phyloP scores from a whole-genome alignment of 805 yeast species.

The Candida ovalis region DNA sequence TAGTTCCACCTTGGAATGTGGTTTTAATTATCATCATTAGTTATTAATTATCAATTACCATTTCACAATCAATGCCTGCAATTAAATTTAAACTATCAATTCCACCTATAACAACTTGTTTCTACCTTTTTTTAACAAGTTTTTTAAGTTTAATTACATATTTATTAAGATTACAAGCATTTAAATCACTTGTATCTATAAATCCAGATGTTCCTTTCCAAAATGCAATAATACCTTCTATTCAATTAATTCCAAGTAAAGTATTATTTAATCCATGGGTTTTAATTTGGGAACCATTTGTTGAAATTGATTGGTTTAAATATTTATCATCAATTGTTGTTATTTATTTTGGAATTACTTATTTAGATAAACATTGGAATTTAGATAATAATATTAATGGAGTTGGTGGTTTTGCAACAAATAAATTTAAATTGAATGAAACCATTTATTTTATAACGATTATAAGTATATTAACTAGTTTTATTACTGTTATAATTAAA shows the following conservation, averaged over 20 bases:
- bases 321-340: conserved; percentile 38
- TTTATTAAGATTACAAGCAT: conserved; percentile 37
- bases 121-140: conserved; percentile 38
- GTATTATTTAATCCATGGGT: conserved; percentile 63
- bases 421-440: conserved; percentile 25
- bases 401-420: conserved; percentile 7
- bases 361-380: conserved; percentile 50
- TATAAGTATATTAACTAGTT: conserved; percentile 55
- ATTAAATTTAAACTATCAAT: conserved; percentile 19
- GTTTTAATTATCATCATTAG: no score
- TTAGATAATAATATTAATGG: conserved; percentile 13
- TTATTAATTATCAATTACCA: no score
- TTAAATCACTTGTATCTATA: conserved; percentile 20
- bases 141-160: conserved; percentile 39
- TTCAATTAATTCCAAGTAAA: conserved; percentile 62
- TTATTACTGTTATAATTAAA: conserved; percentile 43
- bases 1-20: no score
- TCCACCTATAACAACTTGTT: conserved; percentile 46
- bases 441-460: conserved; percentile 48
- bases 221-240: conserved; percentile 42
- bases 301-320: conserved; percentile 49
- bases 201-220: conserved; percentile 30
- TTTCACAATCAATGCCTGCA: conserved; percentile 22
- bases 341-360: conserved; percentile 39
- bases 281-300: conserved; percentile 56